Evolutionary conservation across 768 basidiomycete genomes (phyloP).

Genomic region (Sutorius australiensis): DNA sequence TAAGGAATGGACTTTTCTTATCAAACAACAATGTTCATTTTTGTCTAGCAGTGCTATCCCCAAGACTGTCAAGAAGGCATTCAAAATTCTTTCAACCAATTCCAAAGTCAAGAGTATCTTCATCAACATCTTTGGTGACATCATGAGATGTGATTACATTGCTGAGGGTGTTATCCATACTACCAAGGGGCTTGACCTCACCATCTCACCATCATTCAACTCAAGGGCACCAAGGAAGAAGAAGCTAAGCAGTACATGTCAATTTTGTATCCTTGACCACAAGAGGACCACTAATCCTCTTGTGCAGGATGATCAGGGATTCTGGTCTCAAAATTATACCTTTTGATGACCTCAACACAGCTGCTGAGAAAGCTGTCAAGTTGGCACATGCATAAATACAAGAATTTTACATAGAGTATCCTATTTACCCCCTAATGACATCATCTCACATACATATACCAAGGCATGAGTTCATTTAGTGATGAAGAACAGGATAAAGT

Average conservation of each 20-base stretch:
- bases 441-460: background rate
- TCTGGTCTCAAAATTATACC: constrained; percentile 92
- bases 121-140: constrained; percentile 97
- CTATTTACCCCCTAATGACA: constrained; percentile 18
- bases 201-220: constrained; percentile 82
- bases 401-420: constrained; percentile 17
- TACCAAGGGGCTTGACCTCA: constrained; percentile 82
- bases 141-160: constrained; percentile 99
- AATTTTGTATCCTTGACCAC: background rate
- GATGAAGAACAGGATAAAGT: constrained; percentile 17
- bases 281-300: constrained; percentile 5
- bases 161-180: constrained; percentile 99
- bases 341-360: constrained; percentile 90
- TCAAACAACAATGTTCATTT: background rate
- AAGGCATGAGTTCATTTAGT: background rate
- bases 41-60: constrained; percentile 86
- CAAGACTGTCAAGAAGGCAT: constrained; percentile 99
- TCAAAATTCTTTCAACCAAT: constrained; percentile 88
- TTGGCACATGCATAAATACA: constrained; percentile 49
- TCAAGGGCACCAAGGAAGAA: constrained; percentile 95
- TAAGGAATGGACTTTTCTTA: constrained; percentile 30
- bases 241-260: constrained; percentile 87
- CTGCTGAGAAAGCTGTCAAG: constrained; percentile 76
- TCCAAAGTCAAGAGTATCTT: constrained; percentile 97
- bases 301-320: constrained; percentile 80